Conservation (phyloP, 2,329 filamentous ascomycete genomes). For the Bretziella fagacearum region DNA sequence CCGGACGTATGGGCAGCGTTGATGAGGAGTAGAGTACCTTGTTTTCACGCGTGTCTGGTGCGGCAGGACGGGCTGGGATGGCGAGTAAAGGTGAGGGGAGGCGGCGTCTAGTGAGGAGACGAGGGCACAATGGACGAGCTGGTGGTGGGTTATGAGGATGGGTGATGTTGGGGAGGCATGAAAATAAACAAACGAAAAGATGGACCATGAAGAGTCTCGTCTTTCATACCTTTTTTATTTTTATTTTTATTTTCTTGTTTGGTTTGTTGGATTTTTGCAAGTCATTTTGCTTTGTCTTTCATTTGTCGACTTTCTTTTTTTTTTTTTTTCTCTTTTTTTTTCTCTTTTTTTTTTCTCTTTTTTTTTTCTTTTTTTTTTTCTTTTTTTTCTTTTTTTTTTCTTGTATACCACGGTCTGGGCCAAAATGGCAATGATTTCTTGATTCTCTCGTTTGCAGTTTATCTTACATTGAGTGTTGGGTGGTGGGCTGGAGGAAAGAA, state of each 20-base stretch:
- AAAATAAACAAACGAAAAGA: too few relatives aligned
- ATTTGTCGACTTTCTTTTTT: constrained; percentile 9
- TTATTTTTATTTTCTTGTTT: too few relatives aligned
- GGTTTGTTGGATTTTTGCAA: too few relatives aligned
- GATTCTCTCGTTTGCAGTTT: constrained; percentile 1
- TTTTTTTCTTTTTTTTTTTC: constrained; percentile 1
- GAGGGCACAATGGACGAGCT: background rate
- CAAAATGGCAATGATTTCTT: constrained; percentile 9
- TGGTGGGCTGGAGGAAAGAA: too few relatives aligned
- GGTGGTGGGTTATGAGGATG: background rate
- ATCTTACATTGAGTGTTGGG: background rate
- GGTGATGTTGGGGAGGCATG: background rate
- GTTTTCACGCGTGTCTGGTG: background rate
- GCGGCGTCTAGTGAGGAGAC: background rate
- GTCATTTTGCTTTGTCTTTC: too few relatives aligned
- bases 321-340: constrained; percentile 10
- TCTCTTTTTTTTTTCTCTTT: constrained; percentile 9
- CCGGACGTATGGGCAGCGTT: constrained; percentile 33
- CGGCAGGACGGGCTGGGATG: background rate
- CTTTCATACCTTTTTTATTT: too few relatives aligned
- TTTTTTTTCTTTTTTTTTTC: constrained; percentile 15
- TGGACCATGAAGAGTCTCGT: too few relatives aligned
- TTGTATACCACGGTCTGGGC: constrained; percentile 20
- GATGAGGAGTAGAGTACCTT: constrained; percentile 33
- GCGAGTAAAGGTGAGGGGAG: background rate